Conservation (phyloP, 2,329 filamentous ascomycete genomes). For the Byssochlamys sp. region DNA sequence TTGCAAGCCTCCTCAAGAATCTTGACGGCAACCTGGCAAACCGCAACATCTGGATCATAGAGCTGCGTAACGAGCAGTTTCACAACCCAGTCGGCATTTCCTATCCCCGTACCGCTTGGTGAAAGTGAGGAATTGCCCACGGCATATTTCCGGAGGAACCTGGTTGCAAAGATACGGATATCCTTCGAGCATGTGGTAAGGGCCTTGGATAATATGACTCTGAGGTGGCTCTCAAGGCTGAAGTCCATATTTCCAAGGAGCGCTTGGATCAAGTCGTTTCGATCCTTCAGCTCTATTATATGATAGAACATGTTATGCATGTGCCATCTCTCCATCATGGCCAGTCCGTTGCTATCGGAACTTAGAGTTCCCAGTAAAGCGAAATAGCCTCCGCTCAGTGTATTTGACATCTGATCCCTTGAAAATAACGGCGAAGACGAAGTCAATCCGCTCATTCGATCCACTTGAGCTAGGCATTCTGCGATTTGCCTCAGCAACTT, state of each 20-base stretch:
- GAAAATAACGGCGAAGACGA: constrained; percentile 78
- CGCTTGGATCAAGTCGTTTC: constrained; percentile 81
- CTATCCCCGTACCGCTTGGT: constrained; percentile 31
- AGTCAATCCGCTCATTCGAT: constrained; percentile 64
- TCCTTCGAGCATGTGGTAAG: constrained; percentile 83
- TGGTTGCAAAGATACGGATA: constrained; percentile 82
- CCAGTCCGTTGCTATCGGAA: constrained; percentile 68
- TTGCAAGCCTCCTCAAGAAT: constrained; percentile 97
- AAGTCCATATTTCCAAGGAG: constrained; percentile 90
- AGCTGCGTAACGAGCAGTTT: constrained; percentile 93
- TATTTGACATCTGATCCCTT: constrained; percentile 70
- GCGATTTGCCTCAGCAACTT: constrained; percentile 89
- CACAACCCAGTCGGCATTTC: constrained; percentile 89
- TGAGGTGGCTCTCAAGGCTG: constrained; percentile 73
- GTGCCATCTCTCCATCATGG: constrained; percentile 88
- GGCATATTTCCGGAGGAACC: constrained; percentile 76
- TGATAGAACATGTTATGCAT: constrained; percentile 99
- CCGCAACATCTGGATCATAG: constrained; percentile 93
- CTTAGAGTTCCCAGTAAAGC: constrained; percentile 81
- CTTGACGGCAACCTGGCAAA: constrained; percentile 91
- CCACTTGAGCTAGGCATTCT: constrained; percentile 89
- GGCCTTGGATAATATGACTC: constrained; percentile 86
- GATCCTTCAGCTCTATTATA: constrained; percentile 81
- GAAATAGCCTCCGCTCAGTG: constrained; percentile 86
- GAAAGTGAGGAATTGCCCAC: constrained; percentile 43